Conservation (phyloP, 768 basidiomycete species). For the Dendrothele bispora region DNA sequence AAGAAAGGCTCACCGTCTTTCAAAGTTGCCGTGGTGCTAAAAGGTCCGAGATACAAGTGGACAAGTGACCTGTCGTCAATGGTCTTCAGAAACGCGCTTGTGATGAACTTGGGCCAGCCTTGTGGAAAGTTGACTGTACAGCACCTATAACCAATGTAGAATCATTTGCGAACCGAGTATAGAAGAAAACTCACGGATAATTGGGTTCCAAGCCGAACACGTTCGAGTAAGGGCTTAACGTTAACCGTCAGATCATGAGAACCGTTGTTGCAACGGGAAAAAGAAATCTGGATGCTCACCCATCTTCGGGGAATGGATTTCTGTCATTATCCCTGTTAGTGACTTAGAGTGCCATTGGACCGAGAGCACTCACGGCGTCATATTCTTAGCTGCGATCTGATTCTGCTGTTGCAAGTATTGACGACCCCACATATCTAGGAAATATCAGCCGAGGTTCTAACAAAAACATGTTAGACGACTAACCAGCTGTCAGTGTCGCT, state of each 20-base stretch:
- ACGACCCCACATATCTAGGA: conserved; percentile 57
- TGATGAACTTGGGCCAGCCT: conserved; percentile 55
- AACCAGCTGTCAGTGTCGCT: conserved; percentile 46
- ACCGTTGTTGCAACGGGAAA: no score
- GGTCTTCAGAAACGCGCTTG: conserved; percentile 49
- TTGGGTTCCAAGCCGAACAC: conserved; percentile 52
- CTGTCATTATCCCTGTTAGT: no score
- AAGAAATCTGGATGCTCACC: conserved; percentile 26
- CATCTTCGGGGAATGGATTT: conserved; percentile 54
- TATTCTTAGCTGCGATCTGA: conserved; percentile 55
- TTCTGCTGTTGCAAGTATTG: conserved; percentile 65
- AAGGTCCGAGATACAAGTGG: conserved; percentile 50
- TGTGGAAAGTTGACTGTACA: conserved; percentile 57
- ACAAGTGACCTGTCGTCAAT: conserved; percentile 42
- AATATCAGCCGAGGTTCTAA: neutral
- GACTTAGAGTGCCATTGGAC: neutral
- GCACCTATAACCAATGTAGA: conserved; percentile 36
- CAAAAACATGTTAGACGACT: conserved; percentile 3
- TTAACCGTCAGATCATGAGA: conserved; percentile 5
- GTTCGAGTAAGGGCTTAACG: conserved; percentile 42
- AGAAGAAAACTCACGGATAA: conserved; percentile 37
- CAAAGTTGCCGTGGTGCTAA: conserved; percentile 39
- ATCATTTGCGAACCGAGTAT: neutral
- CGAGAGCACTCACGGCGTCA: conserved; percentile 39
- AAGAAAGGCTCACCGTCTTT: conserved; percentile 26